A percentile compares a stretch with the other conserved stretches of the same genome.
These are phyloP conservation scores for Didymella pomorum DNA, from an alignment of 2,329 filamentous ascomycete genomes.

Conservation along the genomic window DNA sequence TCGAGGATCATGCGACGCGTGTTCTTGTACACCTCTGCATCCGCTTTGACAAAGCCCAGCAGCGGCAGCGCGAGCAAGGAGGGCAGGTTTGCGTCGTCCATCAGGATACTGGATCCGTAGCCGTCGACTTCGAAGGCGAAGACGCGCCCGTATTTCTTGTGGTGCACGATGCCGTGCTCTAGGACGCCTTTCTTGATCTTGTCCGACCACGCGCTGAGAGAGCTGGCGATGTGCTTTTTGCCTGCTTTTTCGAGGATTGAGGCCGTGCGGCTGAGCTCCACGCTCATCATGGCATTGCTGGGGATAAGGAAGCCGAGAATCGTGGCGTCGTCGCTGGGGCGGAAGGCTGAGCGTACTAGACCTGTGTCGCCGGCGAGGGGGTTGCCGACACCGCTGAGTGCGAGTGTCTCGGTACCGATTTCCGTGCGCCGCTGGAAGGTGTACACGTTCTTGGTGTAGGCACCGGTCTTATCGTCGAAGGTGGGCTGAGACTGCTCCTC, in stretches of 20 bases:
- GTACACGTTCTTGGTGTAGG: conserved; percentile 77
- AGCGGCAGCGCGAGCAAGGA: conserved; percentile 80
- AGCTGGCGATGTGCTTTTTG: conserved; percentile 59
- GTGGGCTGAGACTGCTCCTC: conserved; percentile 81
- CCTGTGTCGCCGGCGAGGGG: conserved; percentile 85
- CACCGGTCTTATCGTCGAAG: conserved; percentile 73
- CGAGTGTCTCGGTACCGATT: conserved; percentile 88
- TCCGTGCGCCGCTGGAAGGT: conserved; percentile 85
- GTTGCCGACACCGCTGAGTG: conserved; percentile 84
- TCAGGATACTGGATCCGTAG: conserved; percentile 80
- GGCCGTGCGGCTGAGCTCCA: conserved; percentile 80
- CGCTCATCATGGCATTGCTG: conserved; percentile 94
- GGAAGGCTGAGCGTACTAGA: conserved; percentile 88
- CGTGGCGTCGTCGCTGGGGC: conserved; percentile 93
- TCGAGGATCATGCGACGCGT: conserved; percentile 83
- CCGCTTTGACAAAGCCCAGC: conserved; percentile 73
- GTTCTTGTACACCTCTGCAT: conserved; percentile 81
- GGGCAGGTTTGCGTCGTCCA: conserved; percentile 90
- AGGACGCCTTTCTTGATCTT: conserved; percentile 79
- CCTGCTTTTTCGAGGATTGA: conserved; percentile 70
- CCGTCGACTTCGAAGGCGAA: conserved; percentile 91
- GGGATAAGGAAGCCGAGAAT: conserved; percentile 96
- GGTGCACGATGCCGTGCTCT: conserved; percentile 81
- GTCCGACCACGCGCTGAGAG: conserved; percentile 65
- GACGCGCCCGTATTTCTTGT: conserved; percentile 77